Evolutionary conservation across 2,329 filamentous ascomycete genomes (phyloP), one percentile per base, ranked within the genome.

Genomic region (Alternaria viburni): DNA sequence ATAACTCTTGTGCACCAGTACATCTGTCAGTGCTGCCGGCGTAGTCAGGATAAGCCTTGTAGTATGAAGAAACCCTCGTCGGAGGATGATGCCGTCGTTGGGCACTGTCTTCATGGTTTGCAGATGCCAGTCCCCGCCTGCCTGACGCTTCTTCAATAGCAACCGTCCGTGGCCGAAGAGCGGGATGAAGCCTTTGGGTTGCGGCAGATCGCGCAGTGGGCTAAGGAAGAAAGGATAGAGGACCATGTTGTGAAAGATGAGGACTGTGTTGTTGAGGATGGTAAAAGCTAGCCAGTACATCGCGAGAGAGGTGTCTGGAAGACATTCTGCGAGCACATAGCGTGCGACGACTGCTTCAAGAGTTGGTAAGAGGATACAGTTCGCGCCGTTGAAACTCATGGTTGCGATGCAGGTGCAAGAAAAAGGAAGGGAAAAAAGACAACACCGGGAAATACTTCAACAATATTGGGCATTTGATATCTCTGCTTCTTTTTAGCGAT

Each of bases 1-100:
- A 59, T 87, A 87, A 5, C 81, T 82, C 43, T 83, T 84, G 44
- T 84, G 81, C 41, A 85, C 84, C 59, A 87, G 81, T 11, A 87
- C 78, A 36, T 86, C 85, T n/a, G 83, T 77, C 6, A 87, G 67
- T 3, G 83, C 81, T 13, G 76, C 75, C 6, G 81, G 78, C 12
- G 70, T 74, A 2, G 81, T 81, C 23, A 81, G 49, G 2, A 84
- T 54, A 6, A 84, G 67, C 30, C 78, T 71, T 43, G 80, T 77
- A 6, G 59, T 59, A 58, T 82, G 73, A 60, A 83, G 78, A 58
- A 82, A 77, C 55, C 79, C 75, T 11, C 77, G 73, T 17, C 78
- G 80, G 26, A 77, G 69, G 28, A 83, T 78, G 23, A 84, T 59
- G 19, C 81, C 81, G 7, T 82, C 74, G 57, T 82, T 81, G 7